Base-by-base conservation (phyloP, 202 grass and related monocot genomes). In the Carex arenaria region DNA sequence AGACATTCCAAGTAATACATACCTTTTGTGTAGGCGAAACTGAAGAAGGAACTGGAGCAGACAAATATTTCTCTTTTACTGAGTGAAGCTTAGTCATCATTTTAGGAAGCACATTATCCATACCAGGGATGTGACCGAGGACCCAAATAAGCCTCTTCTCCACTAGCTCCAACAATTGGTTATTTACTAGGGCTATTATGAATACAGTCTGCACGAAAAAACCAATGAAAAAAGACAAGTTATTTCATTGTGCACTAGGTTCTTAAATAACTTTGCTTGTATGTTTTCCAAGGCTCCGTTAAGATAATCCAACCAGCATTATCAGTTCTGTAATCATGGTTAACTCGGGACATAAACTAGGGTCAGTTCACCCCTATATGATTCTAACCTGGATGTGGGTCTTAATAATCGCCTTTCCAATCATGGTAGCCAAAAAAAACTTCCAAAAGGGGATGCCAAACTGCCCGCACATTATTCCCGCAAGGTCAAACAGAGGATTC, bases 351-450 rank as follows among this genome's bases (percentile, higher is more conserved):
- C 26, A 61, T 5, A 49, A 76, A 53, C 76, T 51, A 88, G 52
- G 32, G 8, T 43, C 36, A 42, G 31, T 66, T 34, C 5, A 66
- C 20, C 43, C 42, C 43, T 32, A n/a, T n/a, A 68, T 78, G n/a
- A 49, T 22, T 80, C 20, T 49, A 90, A 99, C 96, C 93, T 99
- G 93, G 51, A 96, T 91, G 87, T 86, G 92, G 83, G 94, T 89
- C 85, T 99, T 96, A 87, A 99, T 84, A 80, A 99, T 55, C 76
- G 96, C 93, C 88, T 99, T 99, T 84, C 96, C 93, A 64, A 90
- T 96, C 80, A 94, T 87, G 62, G 96, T 99, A 79, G 96, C 96
- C 26, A 99, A 86, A 82, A 99, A 99, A 84, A 99, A 99, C 80
- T 96, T 94, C 96, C 93, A 96, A 87, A 99, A 99, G 67, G 91